Base-by-base conservation (phyloP, 352 stramenopile species). In the Globisporangium okanoganense region DNA sequence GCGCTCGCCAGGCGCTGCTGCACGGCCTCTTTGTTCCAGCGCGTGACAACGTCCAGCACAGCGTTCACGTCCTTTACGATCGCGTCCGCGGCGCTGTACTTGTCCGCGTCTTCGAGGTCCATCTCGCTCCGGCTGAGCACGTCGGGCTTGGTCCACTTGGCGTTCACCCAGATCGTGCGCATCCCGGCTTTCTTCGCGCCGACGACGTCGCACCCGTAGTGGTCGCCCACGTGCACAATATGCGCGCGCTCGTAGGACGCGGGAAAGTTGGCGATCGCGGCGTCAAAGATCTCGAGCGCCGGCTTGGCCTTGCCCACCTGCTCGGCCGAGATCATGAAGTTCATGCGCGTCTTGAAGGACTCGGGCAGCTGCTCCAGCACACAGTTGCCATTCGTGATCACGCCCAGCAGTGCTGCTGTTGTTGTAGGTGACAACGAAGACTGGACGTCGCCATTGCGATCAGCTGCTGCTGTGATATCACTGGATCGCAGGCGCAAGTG, bases 331-430 rank as follows among this genome's bases (percentile, higher is more conserved):
- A 88, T 61, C 29, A 85, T 58, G 56, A 87, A 85, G 38, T 65
- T 41, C 53, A 92, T 71, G 56, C 72, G 62, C 33, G 63, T 24
- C 16, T 65, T 62, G 54, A 89, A 87, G 33, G 64, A 78, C 5
- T 50, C 18, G 4, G 82, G 82, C 29, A 92, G 64, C 10, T 69
- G 61, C 10, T 73, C 56, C 40, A 79, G 62, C 4, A 75, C 50
- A 61, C 79, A 88, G 66, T 92, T 92, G 50, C 82, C 79, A 63
- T 92, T 92, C n/a, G 82, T 92, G 56, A 92, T 85, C 36, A 83
- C 72, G 29, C 82, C 82, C 5, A 77, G 53, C 29, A 29, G 52
- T 33, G 16, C 18, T 7, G 31, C 24, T n/a, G 45, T 12, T 53
- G 10, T 24, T 18, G 24, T 36, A 5, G 41, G n/a, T n/a, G 41